Base-by-base conservation (phyloP, 306 rosid species). In the Morella rubra region DNA sequence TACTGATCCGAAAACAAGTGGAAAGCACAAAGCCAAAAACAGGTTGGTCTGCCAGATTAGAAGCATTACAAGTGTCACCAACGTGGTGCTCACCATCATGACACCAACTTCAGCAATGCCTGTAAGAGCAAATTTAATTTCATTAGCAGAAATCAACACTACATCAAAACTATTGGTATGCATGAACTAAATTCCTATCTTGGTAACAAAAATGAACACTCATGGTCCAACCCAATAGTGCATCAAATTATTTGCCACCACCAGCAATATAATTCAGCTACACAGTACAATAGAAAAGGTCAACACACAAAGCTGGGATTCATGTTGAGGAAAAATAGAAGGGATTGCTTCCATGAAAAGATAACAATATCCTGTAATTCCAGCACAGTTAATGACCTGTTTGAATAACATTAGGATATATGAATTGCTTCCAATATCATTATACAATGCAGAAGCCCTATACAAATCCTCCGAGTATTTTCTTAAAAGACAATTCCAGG, bases 81-180 rank as follows among this genome's bases (percentile, higher is more conserved):
- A 91, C 76, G 75, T 81, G 68, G 97, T 90, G 85, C 93, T 95
- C 79, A 90, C 99, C 68, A 95, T 82, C 99, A 95, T 95, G 53
- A 95, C 98, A 53, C 97, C 98, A 70, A 95, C 98, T 93, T 95
- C 98, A 80, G 98, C 98, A 69, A 95, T 92, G 72, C 98, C 98
- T 95, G 91, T 72, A 78, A 76, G 75, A 76, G 55, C 55, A 75
- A 71, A 20, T 66, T 76, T 58, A 69, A 66, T 67, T 6, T 47
- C 78, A 73, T 84, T 69, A 86, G 80, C 69, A 80, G 50, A 75
- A 41, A 53, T 24, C 65, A 49, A 5, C 14, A 24, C 75, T 50
- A 73, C 49, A 41, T 47, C 47, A 47, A 60, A 27, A 18, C 69
- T 73, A 54, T 44, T 42, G 53, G 64, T 47, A 62, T 15, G 45